A percentile compares a stretch with the other conserved stretches of the same genome.
Evolutionary conservation across 208 protist genomes (phyloP).

Genomic region (Leishmania gerbilli): DNA sequence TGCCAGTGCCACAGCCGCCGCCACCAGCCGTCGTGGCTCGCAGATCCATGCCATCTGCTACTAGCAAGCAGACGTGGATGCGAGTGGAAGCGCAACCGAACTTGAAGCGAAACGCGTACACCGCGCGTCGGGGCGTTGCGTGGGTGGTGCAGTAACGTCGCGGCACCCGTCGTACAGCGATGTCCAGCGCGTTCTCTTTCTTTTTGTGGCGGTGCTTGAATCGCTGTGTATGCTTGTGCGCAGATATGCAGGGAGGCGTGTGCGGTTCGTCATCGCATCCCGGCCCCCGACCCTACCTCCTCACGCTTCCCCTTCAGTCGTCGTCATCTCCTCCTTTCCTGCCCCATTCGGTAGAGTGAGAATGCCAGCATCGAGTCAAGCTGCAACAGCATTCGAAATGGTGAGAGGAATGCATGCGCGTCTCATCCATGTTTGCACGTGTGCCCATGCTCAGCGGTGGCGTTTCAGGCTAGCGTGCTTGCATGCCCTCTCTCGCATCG

Average conservation of each 20-base stretch:
- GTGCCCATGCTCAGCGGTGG: neutral
- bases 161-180: neutral
- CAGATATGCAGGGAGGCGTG: too few relatives aligned
- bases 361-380: neutral
- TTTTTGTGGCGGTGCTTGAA: too few relatives aligned
- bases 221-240: neutral
- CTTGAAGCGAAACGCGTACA: conserved; percentile 25
- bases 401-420: neutral
- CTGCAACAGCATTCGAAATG: neutral
- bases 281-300: neutral
- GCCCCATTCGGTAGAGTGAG: neutral
- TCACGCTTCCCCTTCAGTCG: neutral
- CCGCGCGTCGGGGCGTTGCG: conserved; percentile 41
- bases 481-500: neutral
- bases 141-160: conserved; percentile 49
- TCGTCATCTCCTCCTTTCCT: neutral
- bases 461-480: neutral
- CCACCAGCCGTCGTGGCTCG: too few relatives aligned
- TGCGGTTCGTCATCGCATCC: neutral
- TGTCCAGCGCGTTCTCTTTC: neutral
- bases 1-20: neutral
- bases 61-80: conserved; percentile 8
- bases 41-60: neutral
- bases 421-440: neutral
- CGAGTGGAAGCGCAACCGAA: conserved; percentile 38